phyloP scores from a whole-genome alignment of 805 yeast species.

The Danielia oregonensis region DNA sequence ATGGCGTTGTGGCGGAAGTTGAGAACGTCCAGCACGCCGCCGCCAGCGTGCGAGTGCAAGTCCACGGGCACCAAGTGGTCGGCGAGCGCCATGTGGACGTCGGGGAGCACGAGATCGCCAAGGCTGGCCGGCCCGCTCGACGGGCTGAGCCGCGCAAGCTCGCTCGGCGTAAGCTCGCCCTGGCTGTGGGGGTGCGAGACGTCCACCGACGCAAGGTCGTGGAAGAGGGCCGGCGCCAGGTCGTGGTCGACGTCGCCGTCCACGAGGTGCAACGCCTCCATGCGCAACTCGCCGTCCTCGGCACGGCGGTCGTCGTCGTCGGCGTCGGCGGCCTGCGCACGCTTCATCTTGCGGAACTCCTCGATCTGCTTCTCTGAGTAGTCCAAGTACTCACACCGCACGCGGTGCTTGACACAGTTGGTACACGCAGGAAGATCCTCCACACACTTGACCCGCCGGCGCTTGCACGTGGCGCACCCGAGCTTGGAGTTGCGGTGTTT shows the following conservation, averaged over 20 bases:
- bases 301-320: background rate
- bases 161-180: background rate
- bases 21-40: conserved; percentile 14
- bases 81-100: background rate
- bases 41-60: too few relatives aligned
- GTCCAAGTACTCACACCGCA: conserved; percentile 37
- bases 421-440: conserved; percentile 38
- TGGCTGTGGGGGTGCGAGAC: too few relatives aligned
- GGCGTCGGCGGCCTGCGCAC: conserved; percentile 1
- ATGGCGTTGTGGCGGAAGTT: conserved; percentile 11
- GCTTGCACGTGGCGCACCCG: conserved; percentile 18
- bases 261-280: background rate
- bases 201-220: too few relatives aligned
- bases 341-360: conserved; percentile 21
- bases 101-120: background rate
- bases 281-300: background rate
- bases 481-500: conserved; percentile 23
- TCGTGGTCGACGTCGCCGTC: background rate
- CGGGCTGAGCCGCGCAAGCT: background rate
- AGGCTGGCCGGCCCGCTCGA: too few relatives aligned
- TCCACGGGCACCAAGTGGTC: background rate
- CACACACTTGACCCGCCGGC: conserved; percentile 18
- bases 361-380: conserved; percentile 29
- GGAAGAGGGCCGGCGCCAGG: too few relatives aligned
- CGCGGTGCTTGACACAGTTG: conserved; percentile 39